Percentiles rank a stretch among this genome's conserved stretches.
phyloP scores from a whole-genome alignment of 495 filamentous ascomycete genomes.

The Tricharina praecox region DNA sequence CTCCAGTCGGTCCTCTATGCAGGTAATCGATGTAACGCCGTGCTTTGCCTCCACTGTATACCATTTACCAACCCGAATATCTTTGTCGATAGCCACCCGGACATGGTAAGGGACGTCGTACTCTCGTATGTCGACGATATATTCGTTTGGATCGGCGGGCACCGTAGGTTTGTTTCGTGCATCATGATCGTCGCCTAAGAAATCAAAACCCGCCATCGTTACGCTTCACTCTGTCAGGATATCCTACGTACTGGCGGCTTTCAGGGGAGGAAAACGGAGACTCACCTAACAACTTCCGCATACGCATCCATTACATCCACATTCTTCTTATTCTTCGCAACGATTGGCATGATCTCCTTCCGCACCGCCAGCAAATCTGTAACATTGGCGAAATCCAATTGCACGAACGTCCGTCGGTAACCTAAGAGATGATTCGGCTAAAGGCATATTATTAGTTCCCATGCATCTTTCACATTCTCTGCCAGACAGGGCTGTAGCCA shows the following conservation, averaged over 20 bases:
- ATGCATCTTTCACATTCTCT: slow-evolving; percentile 1
- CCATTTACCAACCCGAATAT: slow-evolving; percentile 94
- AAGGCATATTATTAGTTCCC: neutral
- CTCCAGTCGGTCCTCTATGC: slow-evolving; percentile 73
- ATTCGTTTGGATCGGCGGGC: slow-evolving; percentile 83
- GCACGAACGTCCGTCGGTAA: slow-evolving; percentile 69
- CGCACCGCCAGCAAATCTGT: slow-evolving; percentile 65
- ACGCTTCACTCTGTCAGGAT: slow-evolving; percentile 1
- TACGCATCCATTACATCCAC: slow-evolving; percentile 96
- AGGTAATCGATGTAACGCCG: slow-evolving; percentile 60
- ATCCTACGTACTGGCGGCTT: neutral
- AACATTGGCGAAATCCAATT: slow-evolving; percentile 76
- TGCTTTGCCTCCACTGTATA: slow-evolving; percentile 92
- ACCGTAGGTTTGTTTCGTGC: slow-evolving; percentile 53
- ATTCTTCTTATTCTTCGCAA: slow-evolving; percentile 89
- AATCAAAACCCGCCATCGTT: slow-evolving; percentile 37
- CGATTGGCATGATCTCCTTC: slow-evolving; percentile 70
- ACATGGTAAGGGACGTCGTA: slow-evolving; percentile 99
- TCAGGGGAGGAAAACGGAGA: slow-evolving; percentile 12
- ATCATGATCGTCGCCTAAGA: slow-evolving; percentile 87
- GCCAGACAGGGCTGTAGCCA: slow-evolving; percentile 2
- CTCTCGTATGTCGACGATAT: slow-evolving; percentile 95
- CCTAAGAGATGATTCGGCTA: slow-evolving; percentile 82
- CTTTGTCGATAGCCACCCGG: slow-evolving; percentile 91
- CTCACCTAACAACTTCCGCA: slow-evolving; percentile 80